These are phyloP conservation scores for Penicillium olsonii DNA, from an alignment of 2,329 filamentous ascomycete genomes.

Conservation along the genomic window DNA sequence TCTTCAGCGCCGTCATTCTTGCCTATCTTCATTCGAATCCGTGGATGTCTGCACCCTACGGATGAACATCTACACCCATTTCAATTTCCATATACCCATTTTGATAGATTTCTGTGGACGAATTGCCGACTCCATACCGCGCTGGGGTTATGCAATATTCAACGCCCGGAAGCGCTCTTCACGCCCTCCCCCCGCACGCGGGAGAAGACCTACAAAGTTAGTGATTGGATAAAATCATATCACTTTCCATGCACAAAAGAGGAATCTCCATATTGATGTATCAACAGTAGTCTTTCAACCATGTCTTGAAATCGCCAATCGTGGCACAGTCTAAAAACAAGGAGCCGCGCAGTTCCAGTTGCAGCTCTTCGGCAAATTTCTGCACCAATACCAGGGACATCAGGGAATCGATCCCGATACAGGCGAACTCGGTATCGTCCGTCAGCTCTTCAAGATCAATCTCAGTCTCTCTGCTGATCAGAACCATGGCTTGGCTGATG, in stretches of 20 bases:
- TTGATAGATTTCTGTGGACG: not conserved
- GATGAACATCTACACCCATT: not conserved
- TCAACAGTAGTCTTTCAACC: slow-evolving; percentile 3
- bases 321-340: slow-evolving; percentile 14
- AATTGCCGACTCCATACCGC: not conserved
- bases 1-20: not conserved
- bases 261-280: not conserved
- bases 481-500: not conserved
- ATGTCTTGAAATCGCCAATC: slow-evolving; percentile 14
- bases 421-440: not conserved
- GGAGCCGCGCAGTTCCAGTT: slow-evolving; percentile 23
- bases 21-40: not conserved
- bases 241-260: not conserved
- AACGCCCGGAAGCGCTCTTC: too few relatives aligned
- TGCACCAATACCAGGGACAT: slow-evolving; percentile 33
- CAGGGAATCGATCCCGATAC: slow-evolving; percentile 37
- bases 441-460: not conserved
- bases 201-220: not conserved
- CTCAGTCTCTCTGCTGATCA: not conserved
- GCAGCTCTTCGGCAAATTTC: slow-evolving; percentile 30
- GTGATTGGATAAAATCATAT: not conserved
- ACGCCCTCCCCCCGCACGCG: too few relatives aligned
- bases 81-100: not conserved
- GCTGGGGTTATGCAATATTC: too few relatives aligned
- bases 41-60: not conserved